Conservation (phyloP, 805 yeast genomes). For the Sugiyamaella valdiviana region DNA sequence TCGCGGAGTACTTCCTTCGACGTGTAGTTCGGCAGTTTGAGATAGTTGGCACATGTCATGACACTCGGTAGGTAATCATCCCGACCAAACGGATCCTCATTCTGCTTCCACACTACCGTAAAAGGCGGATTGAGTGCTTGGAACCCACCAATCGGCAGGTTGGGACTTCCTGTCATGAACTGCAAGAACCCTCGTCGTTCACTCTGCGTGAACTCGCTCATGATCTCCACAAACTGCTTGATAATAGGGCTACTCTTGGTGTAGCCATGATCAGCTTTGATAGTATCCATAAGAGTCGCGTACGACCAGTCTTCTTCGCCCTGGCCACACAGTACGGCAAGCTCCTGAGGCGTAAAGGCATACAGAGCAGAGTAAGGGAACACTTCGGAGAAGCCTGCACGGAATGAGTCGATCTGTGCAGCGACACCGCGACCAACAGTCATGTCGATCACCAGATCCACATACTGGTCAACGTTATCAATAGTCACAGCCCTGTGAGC, state of each 20-base stretch:
- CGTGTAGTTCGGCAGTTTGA: slow-evolving; percentile 81
- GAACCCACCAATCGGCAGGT: slow-evolving; percentile 90
- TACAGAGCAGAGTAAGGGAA: slow-evolving; percentile 70
- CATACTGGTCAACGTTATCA: slow-evolving; percentile 52
- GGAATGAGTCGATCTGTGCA: slow-evolving; percentile 61
- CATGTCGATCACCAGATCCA: slow-evolving; percentile 50
- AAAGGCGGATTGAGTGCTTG: slow-evolving; percentile 71
- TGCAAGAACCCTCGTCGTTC: slow-evolving; percentile 73
- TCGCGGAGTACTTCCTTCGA: slow-evolving; percentile 51
- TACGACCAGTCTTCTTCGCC: slow-evolving; percentile 77
- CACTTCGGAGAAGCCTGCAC: slow-evolving; percentile 73
- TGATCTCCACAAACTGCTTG: slow-evolving; percentile 51
- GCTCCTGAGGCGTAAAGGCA: slow-evolving; percentile 69
- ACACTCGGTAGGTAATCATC: slow-evolving; percentile 92
- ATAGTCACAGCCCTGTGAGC: slow-evolving; percentile 41
- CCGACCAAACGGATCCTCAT: slow-evolving; percentile 60
- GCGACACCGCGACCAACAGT: slow-evolving; percentile 58
- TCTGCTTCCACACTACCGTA: slow-evolving; percentile 73
- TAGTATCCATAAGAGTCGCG: slow-evolving; percentile 47
- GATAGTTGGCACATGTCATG: slow-evolving; percentile 95
- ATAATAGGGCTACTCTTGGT: slow-evolving; percentile 61
- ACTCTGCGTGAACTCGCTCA: slow-evolving; percentile 46
- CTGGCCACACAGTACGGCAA: slow-evolving; percentile 65
- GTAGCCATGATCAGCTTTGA: slow-evolving; percentile 90
- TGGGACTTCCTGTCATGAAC: slow-evolving; percentile 90